Evolutionary conservation across 2,329 filamentous ascomycete species (phyloP).

Genomic region (Colletotrichum sp.): DNA sequence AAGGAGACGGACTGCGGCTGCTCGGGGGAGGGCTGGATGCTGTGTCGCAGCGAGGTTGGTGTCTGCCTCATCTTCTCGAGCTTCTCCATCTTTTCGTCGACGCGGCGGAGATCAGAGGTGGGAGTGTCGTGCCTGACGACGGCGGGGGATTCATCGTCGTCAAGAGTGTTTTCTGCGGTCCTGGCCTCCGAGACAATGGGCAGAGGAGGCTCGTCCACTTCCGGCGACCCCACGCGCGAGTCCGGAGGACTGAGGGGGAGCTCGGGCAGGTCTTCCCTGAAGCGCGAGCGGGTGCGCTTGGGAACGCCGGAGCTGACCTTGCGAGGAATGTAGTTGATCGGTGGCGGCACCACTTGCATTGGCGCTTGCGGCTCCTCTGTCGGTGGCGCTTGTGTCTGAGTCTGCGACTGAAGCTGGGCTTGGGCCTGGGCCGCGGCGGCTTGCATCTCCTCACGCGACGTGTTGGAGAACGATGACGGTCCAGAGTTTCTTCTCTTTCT

Average conservation of each 20-base stretch:
- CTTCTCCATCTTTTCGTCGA: constrained; percentile 35
- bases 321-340: constrained; percentile 41
- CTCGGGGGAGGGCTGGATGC: constrained; percentile 55
- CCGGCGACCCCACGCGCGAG: constrained; percentile 80
- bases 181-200: constrained; percentile 34
- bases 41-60: constrained; percentile 47
- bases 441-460: constrained; percentile 85
- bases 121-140: constrained; percentile 51
- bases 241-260: constrained; percentile 84
- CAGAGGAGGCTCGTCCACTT: constrained; percentile 55
- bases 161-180: constrained; percentile 17
- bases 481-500: constrained; percentile 60
- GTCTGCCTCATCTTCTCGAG: constrained; percentile 45
- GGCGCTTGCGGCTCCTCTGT: constrained; percentile 38
- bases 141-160: constrained; percentile 19
- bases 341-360: constrained; percentile 49
- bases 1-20: constrained; percentile 78
- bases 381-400: constrained; percentile 35
- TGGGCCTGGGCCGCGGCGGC: constrained; percentile 28
- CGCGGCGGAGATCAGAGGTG: constrained; percentile 47
- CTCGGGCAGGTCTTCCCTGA: constrained; percentile 90
- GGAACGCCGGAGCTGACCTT: constrained; percentile 56
- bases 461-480: constrained; percentile 88
- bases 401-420: constrained; percentile 26
- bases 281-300: constrained; percentile 86